Conservation (phyloP, 257 asterid genomes). For the Nyctanthes arbortristis region DNA sequence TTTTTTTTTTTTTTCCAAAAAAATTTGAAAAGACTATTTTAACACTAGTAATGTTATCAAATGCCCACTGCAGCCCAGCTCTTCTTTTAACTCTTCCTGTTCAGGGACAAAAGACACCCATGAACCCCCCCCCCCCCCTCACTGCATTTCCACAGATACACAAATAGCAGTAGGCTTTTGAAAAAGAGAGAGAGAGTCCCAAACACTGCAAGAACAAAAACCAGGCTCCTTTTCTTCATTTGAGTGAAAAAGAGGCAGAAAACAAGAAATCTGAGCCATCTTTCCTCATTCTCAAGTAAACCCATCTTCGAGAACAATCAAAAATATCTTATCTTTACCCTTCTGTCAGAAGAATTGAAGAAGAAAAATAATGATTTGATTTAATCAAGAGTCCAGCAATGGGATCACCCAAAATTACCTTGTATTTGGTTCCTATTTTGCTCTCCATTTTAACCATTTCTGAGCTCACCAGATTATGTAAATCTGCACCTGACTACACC, state of each 20-base stretch:
- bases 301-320: conserved; percentile 32
- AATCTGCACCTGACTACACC: conserved; percentile 66
- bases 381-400: conserved; percentile 54
- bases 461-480: conserved; percentile 42
- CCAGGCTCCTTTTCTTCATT: conserved; percentile 26
- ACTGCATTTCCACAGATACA: conserved; percentile 36
- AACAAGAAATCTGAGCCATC: conserved; percentile 34
- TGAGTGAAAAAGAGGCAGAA: conserved; percentile 26
- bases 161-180: conserved; percentile 32
- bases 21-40: conserved; percentile 12
- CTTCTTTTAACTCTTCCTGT: too few relatives aligned
- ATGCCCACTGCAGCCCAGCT: conserved; percentile 27
- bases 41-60: conserved; percentile 19
- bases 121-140: conserved; percentile 29
- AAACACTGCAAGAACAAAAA: conserved; percentile 43
- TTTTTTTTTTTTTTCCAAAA: too few relatives aligned
- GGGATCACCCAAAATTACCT: conserved; percentile 48
- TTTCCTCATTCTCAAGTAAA: conserved; percentile 31
- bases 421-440: conserved; percentile 33
- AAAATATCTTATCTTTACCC: conserved; percentile 31
- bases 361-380: conserved; percentile 41
- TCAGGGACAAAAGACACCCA: conserved; percentile 33
- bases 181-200: conserved; percentile 39
- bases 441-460: conserved; percentile 37
- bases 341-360: conserved; percentile 13